Percentiles rank a stretch among this genome's conserved stretches.
These are phyloP conservation scores for Ceratobasidium sp. DNA, from an alignment of 1,284 basidiomycete species.

Conservation along the genomic window DNA sequence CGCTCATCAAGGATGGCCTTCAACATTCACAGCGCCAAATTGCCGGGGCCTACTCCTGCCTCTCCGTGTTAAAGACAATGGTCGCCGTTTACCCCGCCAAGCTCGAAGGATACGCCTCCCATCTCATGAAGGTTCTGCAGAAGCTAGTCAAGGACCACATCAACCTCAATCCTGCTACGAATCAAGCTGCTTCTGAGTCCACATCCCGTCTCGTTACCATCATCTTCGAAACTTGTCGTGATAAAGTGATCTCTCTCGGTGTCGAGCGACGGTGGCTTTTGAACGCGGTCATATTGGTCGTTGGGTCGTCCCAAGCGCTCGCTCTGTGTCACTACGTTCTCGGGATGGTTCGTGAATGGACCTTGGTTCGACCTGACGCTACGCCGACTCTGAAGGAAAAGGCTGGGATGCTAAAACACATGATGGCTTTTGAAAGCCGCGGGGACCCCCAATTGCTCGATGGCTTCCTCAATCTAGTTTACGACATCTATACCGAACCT, in stretches of 20 bases:
- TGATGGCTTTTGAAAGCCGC: slow-evolving; percentile 88
- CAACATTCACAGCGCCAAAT: slow-evolving; percentile 66
- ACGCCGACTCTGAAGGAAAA: slow-evolving; percentile 98
- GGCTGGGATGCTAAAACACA: slow-evolving; percentile 88
- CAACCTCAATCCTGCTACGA: slow-evolving; percentile 62
- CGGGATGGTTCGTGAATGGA: slow-evolving; percentile 90
- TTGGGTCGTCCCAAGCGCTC: slow-evolving; percentile 92
- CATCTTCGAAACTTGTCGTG: slow-evolving; percentile 79
- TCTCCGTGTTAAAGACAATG: slow-evolving; percentile 83
- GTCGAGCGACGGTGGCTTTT: slow-evolving; percentile 58
- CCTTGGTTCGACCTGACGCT: slow-evolving; percentile 80
- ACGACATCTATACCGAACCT: slow-evolving; percentile 94
- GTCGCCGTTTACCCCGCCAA: slow-evolving; percentile 87
- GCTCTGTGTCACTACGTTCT: slow-evolving; percentile 89
- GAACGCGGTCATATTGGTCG: slow-evolving; percentile 61
- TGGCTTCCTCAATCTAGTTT: slow-evolving; percentile 90
- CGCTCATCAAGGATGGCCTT: slow-evolving; percentile 85
- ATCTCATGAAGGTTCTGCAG: slow-evolving; percentile 86
- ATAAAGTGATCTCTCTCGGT: slow-evolving; percentile 61
- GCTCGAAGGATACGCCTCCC: slow-evolving; percentile 82
- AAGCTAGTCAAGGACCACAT: slow-evolving; percentile 93
- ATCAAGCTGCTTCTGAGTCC: slow-evolving; percentile 64
- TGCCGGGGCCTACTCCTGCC: slow-evolving; percentile 81
- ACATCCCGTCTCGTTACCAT: slow-evolving; percentile 72
- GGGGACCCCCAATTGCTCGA: slow-evolving; percentile 80